Evolutionary conservation across 345 rosid genomes (phyloP).

Genomic region (Eucalyptus virginea): DNA sequence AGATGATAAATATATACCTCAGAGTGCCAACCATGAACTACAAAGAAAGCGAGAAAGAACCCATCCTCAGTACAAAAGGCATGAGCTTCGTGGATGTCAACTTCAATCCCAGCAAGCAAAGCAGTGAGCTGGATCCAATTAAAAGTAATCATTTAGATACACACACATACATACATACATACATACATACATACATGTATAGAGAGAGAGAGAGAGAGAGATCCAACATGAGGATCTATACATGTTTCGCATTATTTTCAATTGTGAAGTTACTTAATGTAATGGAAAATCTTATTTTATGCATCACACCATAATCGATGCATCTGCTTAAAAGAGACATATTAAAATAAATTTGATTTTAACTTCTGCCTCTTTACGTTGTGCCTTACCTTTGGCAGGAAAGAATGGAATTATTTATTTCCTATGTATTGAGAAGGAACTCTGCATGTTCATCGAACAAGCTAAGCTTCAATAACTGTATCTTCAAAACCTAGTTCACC

Average conservation of each 20-base stretch:
- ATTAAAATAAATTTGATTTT: not conserved
- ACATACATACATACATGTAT: not conserved
- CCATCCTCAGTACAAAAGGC: conserved; percentile 94
- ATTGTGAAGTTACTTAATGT: not conserved
- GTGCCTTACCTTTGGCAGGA: not conserved
- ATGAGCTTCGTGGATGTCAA: conserved; percentile 94
- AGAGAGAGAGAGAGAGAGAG: not conserved
- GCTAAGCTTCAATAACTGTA: not conserved
- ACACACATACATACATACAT: not conserved
- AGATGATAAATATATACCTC: conserved; percentile 37
- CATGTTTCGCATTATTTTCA: not conserved
- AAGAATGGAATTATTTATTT: not conserved
- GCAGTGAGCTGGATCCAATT: conserved; percentile 52
- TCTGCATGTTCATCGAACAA: not conserved
- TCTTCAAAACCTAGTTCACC: not conserved
- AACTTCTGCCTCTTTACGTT: not conserved
- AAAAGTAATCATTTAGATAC: not conserved
- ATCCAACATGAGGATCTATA: not conserved
- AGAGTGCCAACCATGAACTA: conserved; percentile 91
- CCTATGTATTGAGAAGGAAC: not conserved
- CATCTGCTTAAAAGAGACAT: not conserved
- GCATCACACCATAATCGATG: not conserved
- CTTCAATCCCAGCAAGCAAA: conserved; percentile 82
- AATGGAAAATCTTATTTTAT: not conserved
- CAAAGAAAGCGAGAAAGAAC: conserved; percentile 85